Evolutionary conservation across 345 rosid species (phyloP), one percentile per base, ranked within the genome.

Genomic region (Mangifera indica): DNA sequence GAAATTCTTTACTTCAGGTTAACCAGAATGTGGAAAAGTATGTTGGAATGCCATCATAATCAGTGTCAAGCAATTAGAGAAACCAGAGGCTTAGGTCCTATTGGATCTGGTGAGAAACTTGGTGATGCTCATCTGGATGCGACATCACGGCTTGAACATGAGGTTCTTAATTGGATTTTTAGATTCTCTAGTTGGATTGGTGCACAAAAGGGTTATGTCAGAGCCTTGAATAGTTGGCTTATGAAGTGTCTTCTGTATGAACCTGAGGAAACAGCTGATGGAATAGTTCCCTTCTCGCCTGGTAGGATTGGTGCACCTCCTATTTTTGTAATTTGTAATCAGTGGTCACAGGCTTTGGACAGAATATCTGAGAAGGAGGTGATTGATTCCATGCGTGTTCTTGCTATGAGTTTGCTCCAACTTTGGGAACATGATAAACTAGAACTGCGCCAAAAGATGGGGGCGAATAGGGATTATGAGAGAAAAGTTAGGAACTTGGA

Each of bases 11-110:
- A 72, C 74, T 44, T 61, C 83, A 96, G 99, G 86, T 82, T 96
- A 69, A 85, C 82, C 26, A 86, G 88, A 85, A 96, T 96, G 99
- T 96, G 99, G 99, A 96, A 77, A 81, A 60, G 79, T 7, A 91
- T 96, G 97, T 92, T 89, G 18, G 95, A 89, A 49, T 96, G 99
- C 72, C 98, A 96, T 78, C 93, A 72, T 20, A 81, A 25, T 80
- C 99, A 93, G 79, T 88, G 87, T 72, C 87, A 75, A 68, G 93
- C 88, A 45, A 82, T 93, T 59, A 89, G 79, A 78, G 95, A 87
- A 84, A 90, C 91, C 56, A 80, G 71, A 73, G 84, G 84, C 40
- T 80, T 96, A 18, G 94, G 90, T 9, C 83, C 88, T 1, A 70
- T 85, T 26, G 87, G 84, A 77, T 87, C 91, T 4, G 83, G 89